Conservation (phyloP, 2,329 filamentous ascomycete species). For the Fusarium sp. region DNA sequence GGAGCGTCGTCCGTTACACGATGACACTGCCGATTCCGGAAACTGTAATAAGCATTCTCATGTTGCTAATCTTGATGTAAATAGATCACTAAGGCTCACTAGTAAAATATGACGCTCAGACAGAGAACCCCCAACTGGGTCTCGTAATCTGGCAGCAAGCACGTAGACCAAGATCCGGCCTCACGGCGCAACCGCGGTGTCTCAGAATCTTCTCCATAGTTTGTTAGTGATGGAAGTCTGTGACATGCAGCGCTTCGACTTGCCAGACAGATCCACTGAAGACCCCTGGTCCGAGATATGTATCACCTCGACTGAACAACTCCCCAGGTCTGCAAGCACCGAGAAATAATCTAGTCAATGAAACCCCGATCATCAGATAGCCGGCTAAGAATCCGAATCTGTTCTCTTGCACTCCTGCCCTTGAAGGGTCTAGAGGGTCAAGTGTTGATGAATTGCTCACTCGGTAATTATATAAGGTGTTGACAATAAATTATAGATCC, state of each 20-base stretch:
- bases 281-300: slow-evolving; percentile 3
- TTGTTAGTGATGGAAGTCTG: slow-evolving; percentile 22
- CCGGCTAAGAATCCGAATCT: neutral
- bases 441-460: slow-evolving; percentile 8
- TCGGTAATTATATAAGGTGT: neutral
- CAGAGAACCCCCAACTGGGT: neutral
- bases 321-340: slow-evolving; percentile 16
- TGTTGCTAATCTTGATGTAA: neutral
- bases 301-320: slow-evolving; percentile 31
- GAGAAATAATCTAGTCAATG: neutral
- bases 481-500: neutral
- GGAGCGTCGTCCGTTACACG: slow-evolving; percentile 31
- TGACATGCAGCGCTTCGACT: slow-evolving; percentile 28
- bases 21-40: slow-evolving; percentile 2
- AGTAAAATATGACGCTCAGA: neutral
- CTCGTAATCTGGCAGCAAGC: slow-evolving; percentile 10
- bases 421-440: slow-evolving; percentile 1
- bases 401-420: neutral
- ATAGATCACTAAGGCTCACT: neutral
- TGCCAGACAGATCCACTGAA: slow-evolving; percentile 24
- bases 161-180: slow-evolving; percentile 17
- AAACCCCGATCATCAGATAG: slow-evolving; percentile 17
- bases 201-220: slow-evolving; percentile 25
- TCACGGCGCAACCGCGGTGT: slow-evolving; percentile 38
- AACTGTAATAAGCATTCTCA: neutral